Evolutionary conservation across 2,329 filamentous ascomycete species (phyloP), one percentile per base, ranked within the genome.

Genomic region (Fragosphaeria purpurea): DNA sequence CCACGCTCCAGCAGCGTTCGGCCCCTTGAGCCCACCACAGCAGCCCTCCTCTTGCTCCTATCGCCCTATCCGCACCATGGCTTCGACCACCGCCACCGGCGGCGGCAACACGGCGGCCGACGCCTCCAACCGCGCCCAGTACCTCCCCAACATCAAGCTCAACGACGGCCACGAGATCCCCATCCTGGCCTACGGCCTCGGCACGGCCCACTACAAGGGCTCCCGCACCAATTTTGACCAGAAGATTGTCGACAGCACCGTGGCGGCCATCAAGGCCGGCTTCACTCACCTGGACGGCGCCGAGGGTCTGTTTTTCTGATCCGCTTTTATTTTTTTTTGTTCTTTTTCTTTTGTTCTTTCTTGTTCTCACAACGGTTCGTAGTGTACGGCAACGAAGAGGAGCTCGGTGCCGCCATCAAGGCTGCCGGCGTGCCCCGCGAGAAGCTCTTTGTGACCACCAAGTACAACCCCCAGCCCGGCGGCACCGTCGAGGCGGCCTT

Each of bases 221-320:
- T 62, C 62, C 4, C 66, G 67, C 39, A 66, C 64, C 45, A 67
- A 73, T 44, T 67, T 82, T 41, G 80, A 87, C 56, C 67, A 80
- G 50, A 70, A 73, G 5, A 66, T 75, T 46, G 62, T 75, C 44
- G 65, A 71, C 31, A 56, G 68, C 48, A 73, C 74, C 41, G 76
- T 83, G 51, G 74, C 68, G 56, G 85, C 86, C 35, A 83, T 88
- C 59, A 75, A 77, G 50, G 65, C 79, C n/a, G 85, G 83, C 31
- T 89, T 82, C 64, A 73, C 74, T 52, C 85, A 90, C 60, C 72
- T 90, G 4, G 86, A 91, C 63, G 80, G 85, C 42, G 86, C 86
- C 22, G 82, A 90, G 70, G 68, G 82, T 82, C 62, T 51, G 66
- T 56, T 1, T 13, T 40, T 47, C 11, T 10, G 41, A 22, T 35